Percentiles rank a stretch among this genome's conserved stretches.
phyloP scores from a whole-genome alignment of 192 early-diverging fungal species.

The Backusella westeae region DNA sequence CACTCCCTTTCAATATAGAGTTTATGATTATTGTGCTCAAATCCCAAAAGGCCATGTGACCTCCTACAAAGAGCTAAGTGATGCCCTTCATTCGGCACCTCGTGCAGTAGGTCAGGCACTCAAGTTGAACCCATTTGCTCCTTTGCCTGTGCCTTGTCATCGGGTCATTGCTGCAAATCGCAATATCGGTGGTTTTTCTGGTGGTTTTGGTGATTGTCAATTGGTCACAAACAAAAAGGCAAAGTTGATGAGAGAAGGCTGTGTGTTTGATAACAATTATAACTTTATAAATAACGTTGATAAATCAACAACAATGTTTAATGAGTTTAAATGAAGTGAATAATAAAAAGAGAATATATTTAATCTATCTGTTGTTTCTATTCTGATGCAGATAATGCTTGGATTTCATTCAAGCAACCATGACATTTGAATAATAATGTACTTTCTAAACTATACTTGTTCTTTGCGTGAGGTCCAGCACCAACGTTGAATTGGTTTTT shows the following conservation, averaged over 20 bases:
- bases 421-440: constrained; percentile 59
- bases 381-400: constrained; percentile 5
- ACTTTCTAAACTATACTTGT: constrained; percentile 66
- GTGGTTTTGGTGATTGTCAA: constrained; percentile 59
- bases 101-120: constrained; percentile 70
- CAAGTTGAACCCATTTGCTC: constrained; percentile 65
- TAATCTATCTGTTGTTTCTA: neutral
- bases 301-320: constrained; percentile 50
- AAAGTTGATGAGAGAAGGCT: constrained; percentile 63
- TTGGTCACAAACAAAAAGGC: constrained; percentile 65
- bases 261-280: constrained; percentile 57
- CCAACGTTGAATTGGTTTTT: constrained; percentile 25
- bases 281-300: constrained; percentile 36
- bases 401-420: constrained; percentile 42
- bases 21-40: constrained; percentile 68
- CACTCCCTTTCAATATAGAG: constrained; percentile 70
- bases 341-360: neutral
- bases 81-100: constrained; percentile 56
- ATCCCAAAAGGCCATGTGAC: constrained; percentile 62
- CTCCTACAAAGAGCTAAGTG: constrained; percentile 66
- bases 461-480: constrained; percentile 46
- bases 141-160: constrained; percentile 70
- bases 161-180: constrained; percentile 60
- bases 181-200: constrained; percentile 69
- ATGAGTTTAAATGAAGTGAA: constrained; percentile 38